Evolutionary conservation across 2,329 filamentous ascomycete species (phyloP), one percentile per base, ranked within the genome.

Genomic region (Fusarium incarnatum): DNA sequence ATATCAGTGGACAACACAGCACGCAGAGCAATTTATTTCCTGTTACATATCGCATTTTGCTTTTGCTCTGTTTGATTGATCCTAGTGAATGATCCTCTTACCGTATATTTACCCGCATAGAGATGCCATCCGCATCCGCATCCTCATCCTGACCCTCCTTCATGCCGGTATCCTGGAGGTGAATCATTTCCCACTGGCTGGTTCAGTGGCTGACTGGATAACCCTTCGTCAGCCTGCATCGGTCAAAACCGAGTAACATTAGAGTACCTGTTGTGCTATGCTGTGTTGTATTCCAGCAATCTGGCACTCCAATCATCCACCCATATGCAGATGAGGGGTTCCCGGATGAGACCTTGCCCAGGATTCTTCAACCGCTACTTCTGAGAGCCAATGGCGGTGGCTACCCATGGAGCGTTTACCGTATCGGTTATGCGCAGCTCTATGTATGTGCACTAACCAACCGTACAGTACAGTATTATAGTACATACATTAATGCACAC

Each of bases 131-230:
- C 34, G 47, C 56, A 62, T 25, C 28, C 20, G 20, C 30, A 49
- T 48, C 30, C 47, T n/a, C 30, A 37, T 4, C 34, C 32, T 37
- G 5, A 37, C 27, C 47, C 32, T 52, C 49, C 49, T 18, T 52
- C 18, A 41, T 40, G 25, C 56, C 56, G 55, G 64, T 66, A 61
- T 50, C 32, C 60, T 54, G 45, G 50, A 54, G 48, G 59, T 60
- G 53, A 66, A 68, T 68, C 44, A 61, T 55, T 67, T 67, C 68
- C 66, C 57, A 46, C 58, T 50, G 56, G 53, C 48, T 56, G 71
- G 67, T 67, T 72, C 52, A 67, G 70, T 74, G 65, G 73, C 73
- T 75, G 72, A 68, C 71, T 74, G 70, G 66, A 40, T 53, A 44
- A 58, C 45, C 60, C 54, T 18, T 53, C 37, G 49, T 70, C 69